Evolutionary conservation across 495 filamentous ascomycete species (phyloP), one percentile per base, ranked within the genome.

Genomic region (Penicillium cinerascens): DNA sequence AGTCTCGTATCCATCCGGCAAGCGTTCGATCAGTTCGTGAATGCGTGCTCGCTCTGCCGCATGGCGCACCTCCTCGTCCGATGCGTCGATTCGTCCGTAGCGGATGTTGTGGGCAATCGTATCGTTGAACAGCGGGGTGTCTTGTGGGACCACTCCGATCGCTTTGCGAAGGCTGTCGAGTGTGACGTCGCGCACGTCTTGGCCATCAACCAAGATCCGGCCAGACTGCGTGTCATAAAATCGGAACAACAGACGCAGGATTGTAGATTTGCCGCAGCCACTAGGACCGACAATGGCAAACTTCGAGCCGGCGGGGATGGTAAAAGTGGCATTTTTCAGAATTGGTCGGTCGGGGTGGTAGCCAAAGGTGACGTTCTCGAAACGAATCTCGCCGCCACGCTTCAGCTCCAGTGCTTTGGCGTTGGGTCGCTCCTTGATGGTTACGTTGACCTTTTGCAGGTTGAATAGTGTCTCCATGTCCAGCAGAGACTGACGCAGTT

Each of bases 391-490:
- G 33, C 93, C 93, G 35, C 91, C 90, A 58, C 80, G 82, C 22
- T 77, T 78, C 17, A 97, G 74, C 9, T 77, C 66, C 8, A 98
- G 75, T 0, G 87, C 71, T 51, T 86, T 84, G 2, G 95, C 88
- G 54, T 89, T 73, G 18, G 82, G 77, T 27, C 76, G 70, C 47
- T 97, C 92, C 59, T 84, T 84, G 64, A 97, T 86, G 17, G 84
- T 82, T 35, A 97, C 84, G 56, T 97, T 96, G 62, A 97, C 95
- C 65, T 95, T 97, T 66, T 98, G 95, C n/a, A 98, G 77, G 65
- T 95, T 96, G 77, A 98, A 98, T 11, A 97, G 79, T 1, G 95
- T 97, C 70, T 97, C 93, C 95, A 98, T 97, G 65, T 98, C 93
- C 46, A 97, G 71, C 43, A 97, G 74, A 11, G 91, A 96, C 72